phyloP scores from a whole-genome alignment of 176 grass and related monocot species.

The Puccinellia tenuiflora region DNA sequence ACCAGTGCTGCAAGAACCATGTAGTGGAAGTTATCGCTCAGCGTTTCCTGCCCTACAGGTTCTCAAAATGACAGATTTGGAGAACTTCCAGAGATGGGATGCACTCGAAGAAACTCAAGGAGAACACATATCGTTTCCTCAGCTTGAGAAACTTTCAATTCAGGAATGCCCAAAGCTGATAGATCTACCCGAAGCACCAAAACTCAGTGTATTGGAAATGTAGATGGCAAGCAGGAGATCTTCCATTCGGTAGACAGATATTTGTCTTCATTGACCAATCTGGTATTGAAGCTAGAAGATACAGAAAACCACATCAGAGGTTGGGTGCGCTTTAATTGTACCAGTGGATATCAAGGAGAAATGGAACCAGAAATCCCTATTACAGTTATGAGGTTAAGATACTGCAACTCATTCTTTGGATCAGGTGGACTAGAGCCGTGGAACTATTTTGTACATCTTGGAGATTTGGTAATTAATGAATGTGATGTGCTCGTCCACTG shows the following conservation, averaged over 20 bases:
- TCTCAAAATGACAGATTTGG: too few species aligned
- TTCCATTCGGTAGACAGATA: not conserved
- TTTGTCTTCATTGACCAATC: not conserved
- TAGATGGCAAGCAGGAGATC: not conserved
- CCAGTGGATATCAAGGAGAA: not conserved
- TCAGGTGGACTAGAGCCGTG: not conserved
- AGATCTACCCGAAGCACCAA: not conserved
- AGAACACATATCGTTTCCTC: too few species aligned
- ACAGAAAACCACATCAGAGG: not conserved
- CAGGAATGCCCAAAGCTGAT: not conserved
- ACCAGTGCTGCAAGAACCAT: too few species aligned
- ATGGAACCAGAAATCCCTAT: not conserved
- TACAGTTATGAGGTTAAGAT: fast-evolving
- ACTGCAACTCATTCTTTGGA: not conserved
- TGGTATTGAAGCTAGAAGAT: not conserved
- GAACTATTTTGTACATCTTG: not conserved
- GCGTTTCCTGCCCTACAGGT: too few species aligned
- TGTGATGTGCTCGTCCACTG: not conserved
- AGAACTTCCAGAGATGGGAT: too few species aligned
- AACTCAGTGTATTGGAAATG: not conserved
- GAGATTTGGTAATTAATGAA: fast-evolving
- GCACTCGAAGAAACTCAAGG: too few species aligned
- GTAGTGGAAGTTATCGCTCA: too few species aligned
- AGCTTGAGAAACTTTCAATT: fast-evolving
- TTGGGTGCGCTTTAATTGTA: not conserved